Conservation (phyloP, 805 yeast genomes). For the Wickerhamomyces kurtzmanii region DNA sequence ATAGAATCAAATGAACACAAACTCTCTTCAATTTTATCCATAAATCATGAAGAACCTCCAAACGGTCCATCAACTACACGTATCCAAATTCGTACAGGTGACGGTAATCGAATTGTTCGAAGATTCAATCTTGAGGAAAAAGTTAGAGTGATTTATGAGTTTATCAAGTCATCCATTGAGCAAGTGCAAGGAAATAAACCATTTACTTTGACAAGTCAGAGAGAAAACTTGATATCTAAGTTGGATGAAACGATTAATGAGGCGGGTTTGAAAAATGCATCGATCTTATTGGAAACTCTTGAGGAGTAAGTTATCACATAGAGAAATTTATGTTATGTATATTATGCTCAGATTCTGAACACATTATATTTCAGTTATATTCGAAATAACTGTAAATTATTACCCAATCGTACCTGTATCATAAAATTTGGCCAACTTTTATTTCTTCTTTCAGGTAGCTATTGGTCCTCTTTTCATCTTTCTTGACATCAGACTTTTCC, state of each 20-base stretch:
- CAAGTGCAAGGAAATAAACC: conserved; percentile 28
- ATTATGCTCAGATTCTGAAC: too few relatives aligned
- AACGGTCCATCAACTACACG: conserved; percentile 51
- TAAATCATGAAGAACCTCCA: conserved; percentile 9
- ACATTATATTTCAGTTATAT: too few relatives aligned
- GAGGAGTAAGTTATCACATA: neutral
- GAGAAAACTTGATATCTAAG: conserved; percentile 44
- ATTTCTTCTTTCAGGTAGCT: too few relatives aligned
- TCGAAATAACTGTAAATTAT: too few relatives aligned
- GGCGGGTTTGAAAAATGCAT: conserved; percentile 77
- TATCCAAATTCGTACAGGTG: conserved; percentile 81
- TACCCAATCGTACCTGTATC: too few relatives aligned
- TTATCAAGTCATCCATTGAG: conserved; percentile 50
- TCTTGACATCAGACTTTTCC: too few relatives aligned
- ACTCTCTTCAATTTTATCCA: too few relatives aligned
- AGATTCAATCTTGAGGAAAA: conserved; percentile 51
- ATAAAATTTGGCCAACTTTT: too few relatives aligned
- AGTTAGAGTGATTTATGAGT: conserved; percentile 52
- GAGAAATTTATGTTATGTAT: neutral
- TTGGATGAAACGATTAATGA: conserved; percentile 53
- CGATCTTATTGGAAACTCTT: conserved; percentile 54
- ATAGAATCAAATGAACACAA: too few relatives aligned
- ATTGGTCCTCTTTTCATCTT: too few relatives aligned
- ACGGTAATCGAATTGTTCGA: conserved; percentile 74
- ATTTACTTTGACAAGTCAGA: conserved; percentile 49